phyloP scores from a whole-genome alignment of 495 filamentous ascomycete species.

The Podospora pseudoanserina region DNA sequence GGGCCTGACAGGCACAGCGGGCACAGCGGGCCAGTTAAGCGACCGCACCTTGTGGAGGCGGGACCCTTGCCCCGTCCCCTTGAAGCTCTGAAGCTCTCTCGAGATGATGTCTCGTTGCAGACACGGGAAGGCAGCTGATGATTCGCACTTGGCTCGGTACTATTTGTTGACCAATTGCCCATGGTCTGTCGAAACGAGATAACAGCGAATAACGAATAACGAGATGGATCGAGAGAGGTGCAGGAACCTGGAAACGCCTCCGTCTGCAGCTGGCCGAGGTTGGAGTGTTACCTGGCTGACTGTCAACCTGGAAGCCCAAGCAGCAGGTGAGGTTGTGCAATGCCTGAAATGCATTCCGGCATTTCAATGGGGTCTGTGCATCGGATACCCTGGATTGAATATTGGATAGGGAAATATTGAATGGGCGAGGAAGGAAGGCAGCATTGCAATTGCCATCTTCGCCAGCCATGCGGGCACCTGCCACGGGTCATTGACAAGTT shows the following conservation, averaged over 20 bases:
- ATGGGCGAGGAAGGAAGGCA: background rate
- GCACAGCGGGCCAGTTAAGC: constrained; percentile 11
- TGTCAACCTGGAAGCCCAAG: background rate
- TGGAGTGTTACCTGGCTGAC: background rate
- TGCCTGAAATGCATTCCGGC: background rate
- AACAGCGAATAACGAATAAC: background rate
- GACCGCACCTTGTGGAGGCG: constrained; percentile 10
- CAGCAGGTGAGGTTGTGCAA: background rate
- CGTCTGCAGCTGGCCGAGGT: background rate
- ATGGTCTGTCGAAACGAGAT: constrained; percentile 2
- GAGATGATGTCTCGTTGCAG: background rate
- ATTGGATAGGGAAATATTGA: background rate
- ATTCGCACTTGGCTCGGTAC: background rate
- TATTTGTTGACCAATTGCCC: background rate
- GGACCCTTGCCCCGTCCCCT: background rate
- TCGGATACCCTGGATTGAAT: background rate
- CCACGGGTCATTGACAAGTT: background rate
- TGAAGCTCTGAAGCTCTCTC: background rate
- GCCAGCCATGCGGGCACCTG: background rate
- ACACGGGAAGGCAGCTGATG: background rate
- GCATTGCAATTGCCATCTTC: too few relatives aligned
- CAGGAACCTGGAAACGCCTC: background rate
- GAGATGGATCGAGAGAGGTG: background rate
- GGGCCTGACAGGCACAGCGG: background rate
- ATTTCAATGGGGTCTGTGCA: constrained; percentile 2